A percentile compares a stretch with the other conserved stretches of the same genome.
phyloP scores from a whole-genome alignment of 164 flowering plant genomes.

The Vitis cinerea region DNA sequence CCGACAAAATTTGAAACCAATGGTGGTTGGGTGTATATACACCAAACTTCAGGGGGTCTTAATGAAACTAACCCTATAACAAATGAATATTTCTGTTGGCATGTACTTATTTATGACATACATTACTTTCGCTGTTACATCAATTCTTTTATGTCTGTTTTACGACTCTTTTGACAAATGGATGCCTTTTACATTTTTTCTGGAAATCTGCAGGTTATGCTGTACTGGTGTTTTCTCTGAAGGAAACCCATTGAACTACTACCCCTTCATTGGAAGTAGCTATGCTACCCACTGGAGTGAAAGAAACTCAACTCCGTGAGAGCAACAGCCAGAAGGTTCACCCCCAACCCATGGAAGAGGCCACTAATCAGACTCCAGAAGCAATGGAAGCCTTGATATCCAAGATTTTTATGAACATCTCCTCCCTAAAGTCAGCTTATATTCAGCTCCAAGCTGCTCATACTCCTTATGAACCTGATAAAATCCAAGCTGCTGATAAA shows the following conservation, averaged over 20 bases:
- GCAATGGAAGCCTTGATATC: slow-evolving; percentile 72
- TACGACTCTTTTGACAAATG: neutral
- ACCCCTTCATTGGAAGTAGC: slow-evolving; percentile 38
- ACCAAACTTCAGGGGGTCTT: too few species aligned
- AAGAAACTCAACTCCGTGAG: slow-evolving; percentile 74
- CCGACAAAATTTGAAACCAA: too few species aligned
- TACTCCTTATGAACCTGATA: slow-evolving; percentile 94
- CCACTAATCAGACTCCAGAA: slow-evolving; percentile 67
- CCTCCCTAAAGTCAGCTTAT: slow-evolving; percentile 88
- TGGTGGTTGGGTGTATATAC: too few species aligned
- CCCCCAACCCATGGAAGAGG: slow-evolving; percentile 97
- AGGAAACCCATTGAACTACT: slow-evolving; percentile 19
- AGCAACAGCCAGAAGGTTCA: slow-evolving; percentile 88
- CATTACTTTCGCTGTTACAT: neutral
- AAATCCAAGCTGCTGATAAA: slow-evolving; percentile 90
- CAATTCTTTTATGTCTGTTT: neutral
- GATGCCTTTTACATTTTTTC: neutral
- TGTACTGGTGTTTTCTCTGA: slow-evolving; percentile 23
- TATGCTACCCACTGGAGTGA: slow-evolving; percentile 85
- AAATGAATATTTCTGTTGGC: too few species aligned
- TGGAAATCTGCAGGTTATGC: slow-evolving; percentile 27
- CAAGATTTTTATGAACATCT: slow-evolving; percentile 71
- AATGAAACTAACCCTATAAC: too few species aligned
- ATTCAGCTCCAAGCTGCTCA: slow-evolving; percentile 93
- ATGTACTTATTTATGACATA: too few species aligned